Percentiles rank a stretch among this genome's conserved stretches.
Conservation (phyloP, 768 basidiomycete genomes). For the Candolleomyces eurysporus region DNA sequence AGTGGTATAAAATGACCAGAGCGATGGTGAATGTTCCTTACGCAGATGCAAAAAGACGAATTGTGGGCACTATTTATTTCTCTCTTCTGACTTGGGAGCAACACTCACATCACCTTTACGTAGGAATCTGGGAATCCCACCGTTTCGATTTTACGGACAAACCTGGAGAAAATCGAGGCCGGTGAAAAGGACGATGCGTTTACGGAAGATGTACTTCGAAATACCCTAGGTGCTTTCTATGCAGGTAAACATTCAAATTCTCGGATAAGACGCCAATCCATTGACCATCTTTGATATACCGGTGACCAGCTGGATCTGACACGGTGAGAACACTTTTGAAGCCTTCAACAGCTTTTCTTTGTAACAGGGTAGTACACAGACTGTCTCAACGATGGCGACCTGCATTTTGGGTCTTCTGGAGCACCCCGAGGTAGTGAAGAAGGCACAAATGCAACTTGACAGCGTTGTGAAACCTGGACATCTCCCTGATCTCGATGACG, state of each 20-base stretch:
- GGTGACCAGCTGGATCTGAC: conserved; percentile 16
- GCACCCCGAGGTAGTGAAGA: conserved; percentile 20
- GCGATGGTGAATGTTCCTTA: conserved; percentile 36
- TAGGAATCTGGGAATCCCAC: conserved; percentile 14
- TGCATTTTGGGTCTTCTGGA: conserved; percentile 11
- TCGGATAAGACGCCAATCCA: neutral
- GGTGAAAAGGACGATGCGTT: conserved; percentile 6
- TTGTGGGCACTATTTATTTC: conserved; percentile 23
- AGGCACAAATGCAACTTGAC: conserved; percentile 35
- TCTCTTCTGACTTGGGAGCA: too few relatives aligned
- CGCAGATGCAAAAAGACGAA: conserved; percentile 21
- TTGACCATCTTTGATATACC: neutral
- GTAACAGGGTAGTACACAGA: neutral
- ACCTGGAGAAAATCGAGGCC: conserved; percentile 11
- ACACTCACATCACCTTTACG: neutral
- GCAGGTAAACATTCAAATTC: conserved; percentile 9
- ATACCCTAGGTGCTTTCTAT: conserved; percentile 21
- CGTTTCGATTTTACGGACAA: conserved; percentile 17
- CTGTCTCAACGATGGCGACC: conserved; percentile 7
- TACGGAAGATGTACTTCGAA: conserved; percentile 20
- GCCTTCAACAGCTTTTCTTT: too few relatives aligned
- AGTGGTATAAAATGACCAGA: conserved; percentile 32
- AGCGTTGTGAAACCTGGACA: conserved; percentile 25
- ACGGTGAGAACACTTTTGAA: conserved; percentile 10
- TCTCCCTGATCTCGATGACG: conserved; percentile 31